Base-by-base conservation (phyloP, 306 rosid genomes). In the Lablab purpureus region DNA sequence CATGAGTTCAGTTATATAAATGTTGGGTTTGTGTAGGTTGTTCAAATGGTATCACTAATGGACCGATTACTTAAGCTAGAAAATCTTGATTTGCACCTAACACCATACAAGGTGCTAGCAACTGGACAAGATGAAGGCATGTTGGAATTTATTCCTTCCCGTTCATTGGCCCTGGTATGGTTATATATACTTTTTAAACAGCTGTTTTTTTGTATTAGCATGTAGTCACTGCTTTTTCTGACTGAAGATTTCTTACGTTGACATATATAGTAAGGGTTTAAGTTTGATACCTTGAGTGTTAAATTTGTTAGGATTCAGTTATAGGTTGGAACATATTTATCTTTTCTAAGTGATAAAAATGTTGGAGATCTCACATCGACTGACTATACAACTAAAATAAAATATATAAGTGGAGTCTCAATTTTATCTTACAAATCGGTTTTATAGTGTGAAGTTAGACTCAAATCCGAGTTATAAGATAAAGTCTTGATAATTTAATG, bases 91-190 rank as follows among this genome's bases (percentile, higher is more conserved):
- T 84, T 95, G 41, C 90, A 90, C 82, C 87, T 95, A 67, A 95
- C 99, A 64, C 99, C 99, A 6, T 95, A 93, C 81, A 90, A 87
- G 85, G 99, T 95, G 81, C 89, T 95, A 46, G 99, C 99, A 37
- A 95, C 98, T 58, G 99, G 97, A 73, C 99, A 95, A 88, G 99
- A 95, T 82, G 99, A 95, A 89, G 98, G 99, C 90, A 93, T 95
- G 98, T 17, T 93, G 85, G 98, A 95, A 81, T 91, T 91, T 67
- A 91, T 95, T 80, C 99, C 99, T 71, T 95, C 99, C 40, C 94
- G 87, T 64, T 88, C 99, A 36, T 84, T 93, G 80, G 99, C 99
- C 0, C 94, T 75, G 96, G 98, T 95, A 83, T 59, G 25, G 41
- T 21, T 17, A 40, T 74, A 19, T 37, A 66, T 36, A 21, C 11